Evolutionary conservation across 176 grass and related monocot species (phyloP).

Genomic region (Poa annua): DNA sequence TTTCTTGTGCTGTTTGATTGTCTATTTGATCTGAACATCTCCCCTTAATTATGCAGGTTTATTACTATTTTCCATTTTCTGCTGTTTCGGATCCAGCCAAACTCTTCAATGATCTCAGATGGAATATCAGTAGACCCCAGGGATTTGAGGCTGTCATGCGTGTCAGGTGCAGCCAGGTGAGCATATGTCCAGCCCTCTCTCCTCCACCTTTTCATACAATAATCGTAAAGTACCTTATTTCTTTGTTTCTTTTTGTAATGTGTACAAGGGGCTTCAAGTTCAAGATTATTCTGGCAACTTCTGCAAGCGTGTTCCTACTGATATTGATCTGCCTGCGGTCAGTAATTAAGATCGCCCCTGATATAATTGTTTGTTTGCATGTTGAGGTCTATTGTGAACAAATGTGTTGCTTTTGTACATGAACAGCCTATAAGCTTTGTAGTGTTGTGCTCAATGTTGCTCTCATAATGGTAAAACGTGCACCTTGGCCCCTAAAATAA

Average conservation of each 20-base stretch:
- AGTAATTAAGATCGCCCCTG: neutral
- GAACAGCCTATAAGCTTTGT: neutral
- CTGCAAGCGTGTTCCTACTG: conserved; percentile 88
- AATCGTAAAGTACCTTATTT: conserved; percentile 10
- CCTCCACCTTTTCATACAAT: conserved; percentile 1
- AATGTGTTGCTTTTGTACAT: neutral
- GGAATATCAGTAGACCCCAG: conserved; percentile 91
- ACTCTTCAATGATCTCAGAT: conserved; percentile 95
- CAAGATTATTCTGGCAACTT: conserved; percentile 88
- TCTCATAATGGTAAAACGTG: conserved; percentile 22
- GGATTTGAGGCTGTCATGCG: conserved; percentile 98
- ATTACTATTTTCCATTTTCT: conserved; percentile 94
- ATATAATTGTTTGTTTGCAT: conserved; percentile 27
- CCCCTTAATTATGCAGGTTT: conserved; percentile 60
- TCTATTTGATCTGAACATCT: conserved; percentile 11
- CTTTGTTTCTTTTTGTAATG: neutral
- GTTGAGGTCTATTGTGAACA: neutral
- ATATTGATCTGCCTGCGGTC: conserved; percentile 81
- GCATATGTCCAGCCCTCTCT: neutral
- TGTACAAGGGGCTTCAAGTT: conserved; percentile 68
- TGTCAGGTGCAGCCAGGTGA: conserved; percentile 76
- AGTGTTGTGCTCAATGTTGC: neutral
- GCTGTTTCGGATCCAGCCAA: conserved; percentile 86
- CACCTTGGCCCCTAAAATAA: neutral
- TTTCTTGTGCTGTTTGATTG: conserved; percentile 22